Evolutionary conservation across 2,329 filamentous ascomycete species (phyloP), one percentile per base, ranked within the genome.

Genomic region (Alternaria viburni): DNA sequence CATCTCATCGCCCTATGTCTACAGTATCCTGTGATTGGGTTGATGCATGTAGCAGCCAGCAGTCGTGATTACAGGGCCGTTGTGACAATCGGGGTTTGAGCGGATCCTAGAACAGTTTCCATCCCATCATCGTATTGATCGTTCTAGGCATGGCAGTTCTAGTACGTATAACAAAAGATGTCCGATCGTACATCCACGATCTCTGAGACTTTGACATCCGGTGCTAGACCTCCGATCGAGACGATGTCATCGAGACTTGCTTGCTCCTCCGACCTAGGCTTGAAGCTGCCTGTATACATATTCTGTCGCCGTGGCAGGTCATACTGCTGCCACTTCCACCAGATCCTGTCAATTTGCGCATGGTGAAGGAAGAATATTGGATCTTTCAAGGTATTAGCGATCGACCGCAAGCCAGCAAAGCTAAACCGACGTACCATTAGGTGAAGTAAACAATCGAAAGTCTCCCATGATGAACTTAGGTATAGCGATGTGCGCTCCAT

Each of bases 291-390:
- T 9, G n/a, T 41, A 13, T 57, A 30, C 44, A 12, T 45, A 3
- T 51, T 25, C 6, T 49, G 32, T 17, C 30, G 30, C 15, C 21
- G 32, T 9, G 10, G 5, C 2, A 23, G 12, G 13, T 52, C 46
- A 17, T 52, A 19, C 13, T 44, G 43, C 62, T 78, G 75, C 75
- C 76, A 78, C 15, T 54, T 44, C 50, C 65, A 72, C 76, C 75
- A 78, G 21, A 78, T 19, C 15, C 70, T 66, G 56, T 78, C 75
- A 3, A 78, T 58, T 57, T 77, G 70, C 4, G 65, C 54, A 54
- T 77, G 76, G 58, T 78, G 76, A 19, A 78, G 66, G 63, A 77
- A 77, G 57, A 77, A 78, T 8, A 74, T n/a, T n/a, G n/a, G n/a
- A n/a, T n/a, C n/a, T n/a, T n/a, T n/a, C n/a, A n/a, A n/a, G n/a